Conservation (phyloP, 2,329 filamentous ascomycete genomes). For the Talaromyces sp. region DNA sequence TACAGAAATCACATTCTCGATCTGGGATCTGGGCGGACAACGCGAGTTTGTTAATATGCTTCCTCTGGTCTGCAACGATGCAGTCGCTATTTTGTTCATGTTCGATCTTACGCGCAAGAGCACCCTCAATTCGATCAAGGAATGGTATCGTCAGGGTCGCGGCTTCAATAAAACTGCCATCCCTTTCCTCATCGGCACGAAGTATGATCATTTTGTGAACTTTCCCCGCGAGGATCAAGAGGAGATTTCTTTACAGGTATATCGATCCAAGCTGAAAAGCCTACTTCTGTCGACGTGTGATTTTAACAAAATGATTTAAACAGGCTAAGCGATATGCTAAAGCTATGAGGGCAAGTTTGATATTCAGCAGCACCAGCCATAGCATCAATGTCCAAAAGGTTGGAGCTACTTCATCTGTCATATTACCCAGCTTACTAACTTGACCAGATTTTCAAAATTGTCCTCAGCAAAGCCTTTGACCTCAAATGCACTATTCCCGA, state of each 20-base stretch:
- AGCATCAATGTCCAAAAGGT: slow-evolving; percentile 99
- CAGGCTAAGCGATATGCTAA: slow-evolving; percentile 94
- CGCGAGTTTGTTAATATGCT: slow-evolving; percentile 99
- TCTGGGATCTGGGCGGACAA: slow-evolving; percentile 97
- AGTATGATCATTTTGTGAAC: slow-evolving; percentile 99
- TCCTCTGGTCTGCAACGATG: slow-evolving; percentile 97
- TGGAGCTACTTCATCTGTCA: slow-evolving; percentile 20
- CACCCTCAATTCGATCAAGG: slow-evolving; percentile 98
- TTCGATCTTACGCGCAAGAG: slow-evolving; percentile 98
- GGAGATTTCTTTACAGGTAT: slow-evolving; percentile 93
- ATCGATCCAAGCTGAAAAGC: slow-evolving; percentile 18
- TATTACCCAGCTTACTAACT: neutral
- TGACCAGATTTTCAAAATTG: slow-evolving; percentile 95
- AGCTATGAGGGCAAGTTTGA: slow-evolving; percentile 95
- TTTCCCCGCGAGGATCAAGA: slow-evolving; percentile 97
- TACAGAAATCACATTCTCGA: slow-evolving; percentile 98
- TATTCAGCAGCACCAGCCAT: slow-evolving; percentile 98
- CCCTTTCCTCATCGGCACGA: slow-evolving; percentile 92
- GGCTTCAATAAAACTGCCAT: slow-evolving; percentile 99
- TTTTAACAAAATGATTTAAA: slow-evolving; percentile 26
- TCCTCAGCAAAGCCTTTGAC: slow-evolving; percentile 96
- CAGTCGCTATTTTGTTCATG: slow-evolving; percentile 98
- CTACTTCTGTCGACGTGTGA: neutral
- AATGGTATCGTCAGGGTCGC: slow-evolving; percentile 96
- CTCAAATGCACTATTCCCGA: slow-evolving; percentile 98